Percentiles rank a stretch among this genome's conserved stretches.
Conservation (phyloP, 257 asterid species). For the Solanum medicagineum region DNA sequence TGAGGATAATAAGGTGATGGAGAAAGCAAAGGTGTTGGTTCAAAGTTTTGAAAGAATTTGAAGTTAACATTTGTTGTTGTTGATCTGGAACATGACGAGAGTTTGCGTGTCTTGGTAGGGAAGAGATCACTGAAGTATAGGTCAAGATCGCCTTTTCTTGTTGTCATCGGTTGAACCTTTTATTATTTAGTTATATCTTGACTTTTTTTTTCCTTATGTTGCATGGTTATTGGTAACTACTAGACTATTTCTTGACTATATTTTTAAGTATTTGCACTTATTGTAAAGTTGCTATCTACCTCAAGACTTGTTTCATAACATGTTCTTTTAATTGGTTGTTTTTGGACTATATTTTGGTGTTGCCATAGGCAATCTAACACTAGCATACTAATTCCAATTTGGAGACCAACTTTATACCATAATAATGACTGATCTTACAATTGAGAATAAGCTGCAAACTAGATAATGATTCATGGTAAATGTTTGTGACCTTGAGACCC, state of each 20-base stretch:
- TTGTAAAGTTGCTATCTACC: not conserved
- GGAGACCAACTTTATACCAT: not conserved
- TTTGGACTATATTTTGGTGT: not conserved
- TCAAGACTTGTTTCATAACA: not conserved
- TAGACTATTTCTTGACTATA: not conserved
- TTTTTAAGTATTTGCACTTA: not conserved
- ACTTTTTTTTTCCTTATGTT: not conserved
- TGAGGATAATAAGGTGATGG: not conserved
- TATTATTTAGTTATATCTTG: not conserved
- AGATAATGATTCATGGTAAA: not conserved
- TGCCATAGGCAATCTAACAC: not conserved
- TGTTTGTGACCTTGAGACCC: not conserved
- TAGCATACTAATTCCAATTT: not conserved
- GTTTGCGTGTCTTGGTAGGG: not conserved
- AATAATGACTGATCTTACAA: not conserved
- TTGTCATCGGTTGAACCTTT: not conserved
- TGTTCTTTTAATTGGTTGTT: not conserved
- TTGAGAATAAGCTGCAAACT: not conserved
- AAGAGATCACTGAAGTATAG: not conserved
- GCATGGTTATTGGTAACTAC: not conserved
- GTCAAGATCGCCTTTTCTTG: not conserved
- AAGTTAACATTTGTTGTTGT: not conserved
- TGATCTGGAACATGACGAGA: not conserved
- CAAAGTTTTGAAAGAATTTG: not conserved
- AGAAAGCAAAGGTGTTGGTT: not conserved